Evolutionary conservation across 2,329 filamentous ascomycete species (phyloP).

Genomic region (Colletotrichum musicola): DNA sequence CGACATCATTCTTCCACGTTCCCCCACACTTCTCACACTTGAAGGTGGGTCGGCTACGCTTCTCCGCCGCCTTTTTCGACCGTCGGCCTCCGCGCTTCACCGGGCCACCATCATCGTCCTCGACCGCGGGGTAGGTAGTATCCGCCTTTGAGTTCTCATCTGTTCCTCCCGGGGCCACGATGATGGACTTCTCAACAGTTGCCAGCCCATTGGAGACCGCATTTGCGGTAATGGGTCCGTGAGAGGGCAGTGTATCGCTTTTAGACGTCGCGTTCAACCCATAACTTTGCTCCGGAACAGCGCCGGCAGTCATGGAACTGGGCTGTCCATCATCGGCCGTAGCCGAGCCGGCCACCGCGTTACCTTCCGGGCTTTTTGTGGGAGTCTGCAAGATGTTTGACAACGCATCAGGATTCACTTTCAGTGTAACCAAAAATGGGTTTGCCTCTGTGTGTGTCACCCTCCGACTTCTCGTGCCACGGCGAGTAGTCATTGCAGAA

Average conservation of each 20-base stretch:
- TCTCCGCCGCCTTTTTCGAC: conserved; percentile 22
- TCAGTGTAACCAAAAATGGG: conserved; percentile 31
- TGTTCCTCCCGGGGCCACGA: background rate
- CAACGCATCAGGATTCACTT: conserved; percentile 21
- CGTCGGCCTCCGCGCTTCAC: conserved; percentile 21
- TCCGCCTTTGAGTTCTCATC: background rate
- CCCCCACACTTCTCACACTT: conserved; percentile 66
- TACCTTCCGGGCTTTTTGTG: background rate
- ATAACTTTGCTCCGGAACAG: background rate
- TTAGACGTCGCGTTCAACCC: background rate
- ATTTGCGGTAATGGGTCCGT: background rate
- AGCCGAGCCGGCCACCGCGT: background rate
- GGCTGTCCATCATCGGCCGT: no score
- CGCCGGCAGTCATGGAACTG: background rate
- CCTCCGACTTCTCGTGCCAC: conserved; percentile 7
- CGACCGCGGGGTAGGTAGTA: background rate
- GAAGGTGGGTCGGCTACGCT: conserved; percentile 42
- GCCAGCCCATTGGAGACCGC: background rate
- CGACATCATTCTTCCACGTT: conserved; percentile 69
- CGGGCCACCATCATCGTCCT: background rate
- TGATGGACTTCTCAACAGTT: background rate
- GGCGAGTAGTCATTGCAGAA: conserved; percentile 2
- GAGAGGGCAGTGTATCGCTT: background rate
- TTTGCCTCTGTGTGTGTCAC: background rate
- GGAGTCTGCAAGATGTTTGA: conserved; percentile 9